Evolutionary conservation across 139 green algal genomes (phyloP), one percentile per base, ranked within the genome.

Genomic region (Volvox africanus): DNA sequence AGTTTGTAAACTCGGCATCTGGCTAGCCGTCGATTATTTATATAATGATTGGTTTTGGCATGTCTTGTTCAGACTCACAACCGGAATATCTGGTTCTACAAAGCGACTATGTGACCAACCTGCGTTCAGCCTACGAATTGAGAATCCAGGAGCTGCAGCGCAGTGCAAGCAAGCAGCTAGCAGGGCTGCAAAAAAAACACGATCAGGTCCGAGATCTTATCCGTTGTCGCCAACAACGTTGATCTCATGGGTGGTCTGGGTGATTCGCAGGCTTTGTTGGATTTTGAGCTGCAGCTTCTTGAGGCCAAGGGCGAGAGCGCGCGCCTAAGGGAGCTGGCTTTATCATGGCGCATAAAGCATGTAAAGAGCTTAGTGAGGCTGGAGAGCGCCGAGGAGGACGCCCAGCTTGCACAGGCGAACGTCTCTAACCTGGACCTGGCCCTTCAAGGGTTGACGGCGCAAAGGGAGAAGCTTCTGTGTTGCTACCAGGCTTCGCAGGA

Each of bases 271-370:
- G 44, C 44, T 55, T 55, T 55, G 44, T 55, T 55, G 44, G 44
- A 55, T 55, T 55, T 55, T 55, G 44, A 55, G 9, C 44, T 75
- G 35, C 50, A 78, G 26, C 61, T 86, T 17, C 44, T 55, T 55
- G 44, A 55, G 44, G 44, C 44, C 44, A 55, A 55, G 44, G 44
- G 44, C 9, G 44, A 55, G 44, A 55, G 44, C 44, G 20, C 9
- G 55, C 2, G 44, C 33, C 33, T 80, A 30, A 78, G 79, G 33
- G 32, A 86, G 82, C 87, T 94, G 73, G 75, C 90, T 24, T 67
- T 94, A 35, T 33, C 86, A 33, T 94, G 88, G 92, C 88, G 92
- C 28, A 94, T 94, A 88, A 91, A 92, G 75, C 61, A 33, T 13
- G 88, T 88, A 0, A 37, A 94, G 9, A 69, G 84, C 77, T 90